These are phyloP conservation scores for Fusarium illudens DNA, from an alignment of 2,329 filamentous ascomycete genomes.

Conservation along the genomic window DNA sequence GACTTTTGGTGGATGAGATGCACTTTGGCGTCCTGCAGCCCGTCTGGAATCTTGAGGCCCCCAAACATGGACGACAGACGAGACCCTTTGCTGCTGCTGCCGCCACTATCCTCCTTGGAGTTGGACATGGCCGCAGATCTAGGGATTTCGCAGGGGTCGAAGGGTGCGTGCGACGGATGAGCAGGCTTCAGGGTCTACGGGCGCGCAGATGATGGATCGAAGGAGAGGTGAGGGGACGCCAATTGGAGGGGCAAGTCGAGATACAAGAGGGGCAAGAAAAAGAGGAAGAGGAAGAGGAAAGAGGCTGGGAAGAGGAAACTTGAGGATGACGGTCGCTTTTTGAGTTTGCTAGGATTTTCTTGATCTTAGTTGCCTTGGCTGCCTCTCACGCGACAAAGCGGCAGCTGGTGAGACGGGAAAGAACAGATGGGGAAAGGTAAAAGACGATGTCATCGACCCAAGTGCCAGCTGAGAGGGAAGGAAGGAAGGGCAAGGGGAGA, in stretches of 20 bases:
- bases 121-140: conserved; percentile 39
- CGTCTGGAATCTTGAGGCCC: conserved; percentile 60
- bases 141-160: not conserved
- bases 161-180: not conserved
- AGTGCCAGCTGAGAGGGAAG: not conserved
- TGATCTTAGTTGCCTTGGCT: conserved; percentile 23
- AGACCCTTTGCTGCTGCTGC: conserved; percentile 22
- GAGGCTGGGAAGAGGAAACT: not conserved
- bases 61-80: conserved; percentile 49
- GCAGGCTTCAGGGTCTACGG: not conserved
- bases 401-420: conserved; percentile 14
- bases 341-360: not conserved
- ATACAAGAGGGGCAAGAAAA: not conserved
- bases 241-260: conserved; percentile 18
- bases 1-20: conserved; percentile 68
- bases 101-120: conserved; percentile 34
- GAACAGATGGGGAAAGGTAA: not conserved
- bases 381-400: conserved; percentile 26
- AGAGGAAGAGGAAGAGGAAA: not conserved
- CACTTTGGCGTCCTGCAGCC: conserved; percentile 67
- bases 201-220: conserved; percentile 14
- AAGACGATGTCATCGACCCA: conserved; percentile 25
- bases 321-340: conserved; percentile 15
- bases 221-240: conserved; percentile 7
- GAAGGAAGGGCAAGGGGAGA: not conserved